These are phyloP conservation scores for Phytophthora cryptogea DNA, from an alignment of 352 stramenopile genomes.

Conservation along the genomic window DNA sequence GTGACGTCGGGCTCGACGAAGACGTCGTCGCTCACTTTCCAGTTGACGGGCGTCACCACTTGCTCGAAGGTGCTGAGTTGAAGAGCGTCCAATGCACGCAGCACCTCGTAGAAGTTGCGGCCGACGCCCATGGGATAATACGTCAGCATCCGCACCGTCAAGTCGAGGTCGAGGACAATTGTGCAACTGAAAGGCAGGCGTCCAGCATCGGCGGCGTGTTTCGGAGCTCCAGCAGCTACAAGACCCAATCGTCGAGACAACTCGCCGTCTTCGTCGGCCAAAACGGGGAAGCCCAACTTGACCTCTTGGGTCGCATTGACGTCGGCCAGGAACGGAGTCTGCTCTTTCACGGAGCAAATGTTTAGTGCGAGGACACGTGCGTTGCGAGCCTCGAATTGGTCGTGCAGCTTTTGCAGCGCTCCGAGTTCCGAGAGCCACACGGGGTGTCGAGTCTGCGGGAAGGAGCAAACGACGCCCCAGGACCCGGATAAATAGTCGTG, in stretches of 20 bases:
- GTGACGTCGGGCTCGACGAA: slow-evolving; percentile 78
- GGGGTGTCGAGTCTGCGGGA: slow-evolving; percentile 72
- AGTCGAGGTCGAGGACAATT: slow-evolving; percentile 73
- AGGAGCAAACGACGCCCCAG: slow-evolving; percentile 74
- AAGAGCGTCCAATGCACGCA: slow-evolving; percentile 70
- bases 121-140: slow-evolving; percentile 75
- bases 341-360: slow-evolving; percentile 31
- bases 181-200: slow-evolving; percentile 68
- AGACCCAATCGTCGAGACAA: slow-evolving; percentile 66
- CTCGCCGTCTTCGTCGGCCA: slow-evolving; percentile 70
- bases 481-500: slow-evolving; percentile 76
- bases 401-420: slow-evolving; percentile 79
- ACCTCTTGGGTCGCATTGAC: slow-evolving; percentile 85
- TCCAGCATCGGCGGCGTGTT: slow-evolving; percentile 55
- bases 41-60: slow-evolving; percentile 83
- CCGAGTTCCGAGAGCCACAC: slow-evolving; percentile 83
- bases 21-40: slow-evolving; percentile 87
- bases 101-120: slow-evolving; percentile 83
- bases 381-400: slow-evolving; percentile 78
- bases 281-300: slow-evolving; percentile 71
- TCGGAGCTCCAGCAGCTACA: slow-evolving; percentile 43
- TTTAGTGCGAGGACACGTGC: slow-evolving; percentile 59
- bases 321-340: slow-evolving; percentile 64
- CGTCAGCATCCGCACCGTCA: slow-evolving; percentile 63
- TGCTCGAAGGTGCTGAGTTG: slow-evolving; percentile 78